Evolutionary conservation across 2,329 filamentous ascomycete genomes (phyloP).

Genomic region (Microascus cirrosus): DNA sequence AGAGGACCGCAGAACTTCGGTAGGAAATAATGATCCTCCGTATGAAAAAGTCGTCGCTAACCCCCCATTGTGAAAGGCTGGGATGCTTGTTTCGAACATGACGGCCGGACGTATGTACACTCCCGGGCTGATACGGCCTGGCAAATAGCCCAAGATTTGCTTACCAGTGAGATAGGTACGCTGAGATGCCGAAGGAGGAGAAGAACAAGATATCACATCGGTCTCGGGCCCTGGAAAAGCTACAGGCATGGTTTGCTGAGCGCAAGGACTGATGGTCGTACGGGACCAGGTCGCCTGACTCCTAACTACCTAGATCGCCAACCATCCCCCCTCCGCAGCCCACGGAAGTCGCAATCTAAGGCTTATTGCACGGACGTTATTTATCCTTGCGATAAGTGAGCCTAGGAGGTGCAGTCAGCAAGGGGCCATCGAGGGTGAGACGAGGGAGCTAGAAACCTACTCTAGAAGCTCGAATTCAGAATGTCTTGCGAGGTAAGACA

Average conservation of each 20-base stretch:
- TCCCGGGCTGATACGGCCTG: not conserved
- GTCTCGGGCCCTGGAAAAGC: slow-evolving; percentile 72
- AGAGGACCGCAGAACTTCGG: slow-evolving; percentile 7
- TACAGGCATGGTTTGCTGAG: slow-evolving; percentile 67
- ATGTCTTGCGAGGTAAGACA: slow-evolving; percentile 57
- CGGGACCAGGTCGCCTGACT: not conserved
- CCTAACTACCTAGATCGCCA: not conserved
- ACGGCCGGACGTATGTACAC: slow-evolving; percentile 61
- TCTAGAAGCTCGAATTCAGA: slow-evolving; percentile 70
- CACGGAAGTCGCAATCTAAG: not conserved
- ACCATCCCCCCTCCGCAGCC: not conserved
- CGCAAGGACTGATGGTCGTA: not conserved
- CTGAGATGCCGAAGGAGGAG: slow-evolving; percentile 81
- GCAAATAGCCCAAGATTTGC: not conserved
- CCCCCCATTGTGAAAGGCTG: slow-evolving; percentile 49
- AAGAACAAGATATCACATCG: slow-evolving; percentile 95
- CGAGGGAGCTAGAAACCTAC: slow-evolving; percentile 29
- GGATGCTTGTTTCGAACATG: slow-evolving; percentile 93
- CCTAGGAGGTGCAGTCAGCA: not conserved
- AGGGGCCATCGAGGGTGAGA: not conserved
- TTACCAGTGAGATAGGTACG: slow-evolving; percentile 42
- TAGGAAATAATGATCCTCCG: not conserved
- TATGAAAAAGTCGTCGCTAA: not conserved
- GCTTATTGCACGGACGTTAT: not conserved
- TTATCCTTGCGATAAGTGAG: not conserved